phyloP scores from a whole-genome alignment of 2,329 filamentous ascomycete genomes.

The Pezicula radicicola region DNA sequence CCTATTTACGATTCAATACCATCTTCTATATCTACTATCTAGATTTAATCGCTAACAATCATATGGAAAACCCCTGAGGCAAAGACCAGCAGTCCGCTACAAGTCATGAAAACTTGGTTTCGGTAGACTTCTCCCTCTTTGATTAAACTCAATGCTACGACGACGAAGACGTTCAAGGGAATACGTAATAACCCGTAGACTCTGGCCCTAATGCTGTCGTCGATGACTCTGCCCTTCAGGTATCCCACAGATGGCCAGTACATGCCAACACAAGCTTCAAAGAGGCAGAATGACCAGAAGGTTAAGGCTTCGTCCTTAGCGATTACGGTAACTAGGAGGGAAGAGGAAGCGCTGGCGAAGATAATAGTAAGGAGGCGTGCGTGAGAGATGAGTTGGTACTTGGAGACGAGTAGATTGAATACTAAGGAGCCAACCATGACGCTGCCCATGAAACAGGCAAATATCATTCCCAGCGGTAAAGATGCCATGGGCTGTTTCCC shows the following conservation, averaged over 20 bases:
- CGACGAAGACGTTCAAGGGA: slow-evolving; percentile 56
- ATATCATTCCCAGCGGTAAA: slow-evolving; percentile 47
- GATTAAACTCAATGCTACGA: slow-evolving; percentile 43
- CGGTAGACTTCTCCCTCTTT: slow-evolving; percentile 36
- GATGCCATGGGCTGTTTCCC: slow-evolving; percentile 39
- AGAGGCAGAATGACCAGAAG: slow-evolving; percentile 55
- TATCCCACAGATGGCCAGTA: slow-evolving; percentile 56
- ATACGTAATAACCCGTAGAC: slow-evolving; percentile 56
- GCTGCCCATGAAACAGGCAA: slow-evolving; percentile 55
- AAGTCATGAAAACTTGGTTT: slow-evolving; percentile 27
- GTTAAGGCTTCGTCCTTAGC: slow-evolving; percentile 39
- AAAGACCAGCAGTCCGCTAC: slow-evolving; percentile 24
- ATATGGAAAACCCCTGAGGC: slow-evolving; percentile 21
- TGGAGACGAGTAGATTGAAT: slow-evolving; percentile 38
- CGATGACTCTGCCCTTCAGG: slow-evolving; percentile 51
- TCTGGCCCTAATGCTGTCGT: slow-evolving; percentile 49
- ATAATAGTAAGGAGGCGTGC: slow-evolving; percentile 34
- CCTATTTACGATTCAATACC: no score
- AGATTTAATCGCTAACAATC: slow-evolving; percentile 15
- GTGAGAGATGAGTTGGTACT: slow-evolving; percentile 24
- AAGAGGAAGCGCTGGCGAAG: slow-evolving; percentile 33
- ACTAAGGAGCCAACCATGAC: slow-evolving; percentile 57
- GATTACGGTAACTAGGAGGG: slow-evolving; percentile 39
- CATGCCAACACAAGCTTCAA: slow-evolving; percentile 54
- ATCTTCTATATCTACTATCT: not conserved